Base-by-base conservation (phyloP, 2,329 filamentous ascomycete species). In the Colletotrichum sp. region DNA sequence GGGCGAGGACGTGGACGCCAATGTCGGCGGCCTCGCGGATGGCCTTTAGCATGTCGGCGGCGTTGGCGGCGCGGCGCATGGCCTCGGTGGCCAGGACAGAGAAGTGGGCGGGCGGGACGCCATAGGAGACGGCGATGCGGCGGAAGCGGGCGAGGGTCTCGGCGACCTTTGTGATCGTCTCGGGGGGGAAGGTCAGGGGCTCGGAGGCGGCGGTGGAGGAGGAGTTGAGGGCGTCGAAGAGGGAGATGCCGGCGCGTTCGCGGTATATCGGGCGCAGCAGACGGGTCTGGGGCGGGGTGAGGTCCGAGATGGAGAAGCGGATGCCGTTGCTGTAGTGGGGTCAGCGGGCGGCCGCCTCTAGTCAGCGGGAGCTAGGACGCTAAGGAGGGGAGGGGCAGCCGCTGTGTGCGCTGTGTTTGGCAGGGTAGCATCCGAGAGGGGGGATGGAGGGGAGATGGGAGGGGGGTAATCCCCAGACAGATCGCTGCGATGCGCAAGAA, bases 71-170 rank as follows among this genome's bases (percentile, higher is more conserved):
- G 28, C 92, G 95, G 60, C 96, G 92, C 83, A 96, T 97, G 6
- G 96, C 96, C 84, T 98, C 96, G 0, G 96, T 98, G 24, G 96
- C 96, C 57, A 98, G 91, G 12, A 98, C 91, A 24, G 91, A 90
- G 76, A 96, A 91, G 78, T 96, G 92, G 39, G 84, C 79, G 1
- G 88, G 82, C 0, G 91, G 91, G 0, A 98, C 95, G 21, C 89
- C 88, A 81, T 95, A 95, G 74, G 93, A 90, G 71, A 88, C 82
- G 75, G 95, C 96, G 68, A 94, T 93, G 30, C 87, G 87, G 76
- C 92, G 92, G 87, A 98, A 98, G 32, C 92, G 92, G 26, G 90
- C 86, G 13, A 98, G 86, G 3, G 92, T 91, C 36, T 89, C 85
- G 7, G 95, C 86, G 13, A 98, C 95, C n/a, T 89, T 85, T 2